These are phyloP conservation scores for Aspergillus niger DNA, from an alignment of 2,329 filamentous ascomycete genomes.

Conservation along the genomic window DNA sequence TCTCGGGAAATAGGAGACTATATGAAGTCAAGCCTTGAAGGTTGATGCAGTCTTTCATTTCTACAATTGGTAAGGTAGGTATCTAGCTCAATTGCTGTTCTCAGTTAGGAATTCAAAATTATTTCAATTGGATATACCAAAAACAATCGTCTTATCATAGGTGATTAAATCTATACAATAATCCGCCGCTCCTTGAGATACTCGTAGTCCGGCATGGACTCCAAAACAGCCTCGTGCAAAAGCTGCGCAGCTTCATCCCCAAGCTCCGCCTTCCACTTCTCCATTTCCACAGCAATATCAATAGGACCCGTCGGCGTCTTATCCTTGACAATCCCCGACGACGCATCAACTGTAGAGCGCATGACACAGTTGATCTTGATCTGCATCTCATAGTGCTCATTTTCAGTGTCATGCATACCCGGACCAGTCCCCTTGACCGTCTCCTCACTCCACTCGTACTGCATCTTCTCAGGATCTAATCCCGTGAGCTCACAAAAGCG, in stretches of 20 bases:
- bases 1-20: no score
- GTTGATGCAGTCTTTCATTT: no score
- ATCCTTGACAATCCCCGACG: slow-evolving; percentile 36
- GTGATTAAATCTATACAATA: background rate
- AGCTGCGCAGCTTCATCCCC: slow-evolving; percentile 29
- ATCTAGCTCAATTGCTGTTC: background rate
- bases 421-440: slow-evolving; percentile 1
- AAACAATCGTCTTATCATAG: background rate
- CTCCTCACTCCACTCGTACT: slow-evolving; percentile 36
- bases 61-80: background rate
- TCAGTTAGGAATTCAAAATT: no score
- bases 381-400: background rate
- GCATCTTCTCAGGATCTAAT: slow-evolving; percentile 33
- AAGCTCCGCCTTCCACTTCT: slow-evolving; percentile 42
- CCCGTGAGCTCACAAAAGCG: slow-evolving; percentile 33
- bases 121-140: no score
- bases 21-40: no score
- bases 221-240: slow-evolving; percentile 30
- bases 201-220: slow-evolving; percentile 45
- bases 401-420: background rate
- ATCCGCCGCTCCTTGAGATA: slow-evolving; percentile 35
- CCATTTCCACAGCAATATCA: slow-evolving; percentile 36
- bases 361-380: slow-evolving; percentile 17
- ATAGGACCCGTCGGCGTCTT: slow-evolving; percentile 30
- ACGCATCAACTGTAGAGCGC: slow-evolving; percentile 34